A percentile compares a stretch with the other conserved stretches of the same genome.
Conservation (phyloP, 108 stramenopile genomes). For the Nitzschia putrida region DNA sequence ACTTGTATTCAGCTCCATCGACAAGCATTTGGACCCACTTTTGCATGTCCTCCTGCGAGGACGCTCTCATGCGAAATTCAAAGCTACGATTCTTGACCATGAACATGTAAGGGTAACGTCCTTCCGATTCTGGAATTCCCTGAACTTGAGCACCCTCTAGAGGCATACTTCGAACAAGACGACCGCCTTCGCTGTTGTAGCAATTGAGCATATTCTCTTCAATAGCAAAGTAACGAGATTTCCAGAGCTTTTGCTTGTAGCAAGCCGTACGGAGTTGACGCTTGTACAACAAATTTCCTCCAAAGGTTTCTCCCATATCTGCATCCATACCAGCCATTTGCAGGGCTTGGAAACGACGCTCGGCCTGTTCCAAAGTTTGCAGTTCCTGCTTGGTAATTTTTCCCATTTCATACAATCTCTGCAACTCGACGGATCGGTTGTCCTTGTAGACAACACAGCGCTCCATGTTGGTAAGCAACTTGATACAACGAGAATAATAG, state of each 20-base stretch:
- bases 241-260: constrained; percentile 87
- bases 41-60: constrained; percentile 57
- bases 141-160: constrained; percentile 76
- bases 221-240: constrained; percentile 88
- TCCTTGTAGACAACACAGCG: constrained; percentile 91
- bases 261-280: constrained; percentile 61
- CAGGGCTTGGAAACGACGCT: constrained; percentile 89
- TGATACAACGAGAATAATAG: constrained; percentile 92
- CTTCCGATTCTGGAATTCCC: constrained; percentile 30
- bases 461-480: constrained; percentile 90
- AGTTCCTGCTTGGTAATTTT: constrained; percentile 84
- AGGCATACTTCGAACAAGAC: constrained; percentile 82
- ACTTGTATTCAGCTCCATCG: constrained; percentile 70
- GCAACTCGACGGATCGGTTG: constrained; percentile 72
- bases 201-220: constrained; percentile 94
- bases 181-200: constrained; percentile 56
- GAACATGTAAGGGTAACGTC: constrained; percentile 68
- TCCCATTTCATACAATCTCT: constrained; percentile 89
- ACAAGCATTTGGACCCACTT: constrained; percentile 69
- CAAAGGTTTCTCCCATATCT: constrained; percentile 45
- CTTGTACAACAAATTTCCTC: constrained; percentile 81
- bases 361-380: constrained; percentile 85
- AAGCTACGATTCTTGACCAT: constrained; percentile 69
- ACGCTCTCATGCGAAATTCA: constrained; percentile 77
- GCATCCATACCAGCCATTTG: constrained; percentile 67